Conservation (phyloP, 2,329 filamentous ascomycete genomes). For the Ophiostoma novo-ulmi region DNA sequence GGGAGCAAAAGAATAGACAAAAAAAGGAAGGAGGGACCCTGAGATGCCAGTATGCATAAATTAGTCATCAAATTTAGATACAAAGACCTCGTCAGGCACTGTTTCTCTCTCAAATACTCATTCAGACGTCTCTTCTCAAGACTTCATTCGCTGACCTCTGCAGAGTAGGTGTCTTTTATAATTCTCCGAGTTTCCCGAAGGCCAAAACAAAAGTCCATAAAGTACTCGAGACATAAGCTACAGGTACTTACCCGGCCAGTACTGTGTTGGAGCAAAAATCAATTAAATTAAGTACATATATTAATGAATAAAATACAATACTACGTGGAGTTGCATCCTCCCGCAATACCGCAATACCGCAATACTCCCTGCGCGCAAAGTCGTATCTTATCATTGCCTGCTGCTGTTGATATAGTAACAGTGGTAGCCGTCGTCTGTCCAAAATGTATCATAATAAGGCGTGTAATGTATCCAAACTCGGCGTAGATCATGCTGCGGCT, state of each 20-base stretch:
- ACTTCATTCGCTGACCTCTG: too few species aligned
- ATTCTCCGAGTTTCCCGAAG: neutral
- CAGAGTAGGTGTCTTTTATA: too few species aligned
- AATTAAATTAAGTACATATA: neutral
- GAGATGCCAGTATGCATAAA: neutral
- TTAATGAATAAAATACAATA: neutral
- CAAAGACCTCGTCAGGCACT: neutral
- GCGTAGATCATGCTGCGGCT: constrained; percentile 6
- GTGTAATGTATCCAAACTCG: neutral
- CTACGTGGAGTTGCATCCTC: neutral
- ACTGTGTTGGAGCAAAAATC: neutral
- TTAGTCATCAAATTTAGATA: neutral
- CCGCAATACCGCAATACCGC: neutral
- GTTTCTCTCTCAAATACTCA: neutral
- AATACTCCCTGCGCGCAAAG: neutral
- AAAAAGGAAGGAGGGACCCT: neutral
- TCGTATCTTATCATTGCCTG: neutral
- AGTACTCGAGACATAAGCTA: too few species aligned
- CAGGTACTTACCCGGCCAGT: neutral
- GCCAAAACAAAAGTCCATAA: neutral
- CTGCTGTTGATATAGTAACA: neutral
- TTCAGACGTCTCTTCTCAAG: neutral
- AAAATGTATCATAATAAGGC: neutral
- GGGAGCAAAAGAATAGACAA: neutral
- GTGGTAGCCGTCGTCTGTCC: neutral